Base-by-base conservation (phyloP, 371 early-diverging fungal species). In the Encephalitozoon hellem region DNA sequence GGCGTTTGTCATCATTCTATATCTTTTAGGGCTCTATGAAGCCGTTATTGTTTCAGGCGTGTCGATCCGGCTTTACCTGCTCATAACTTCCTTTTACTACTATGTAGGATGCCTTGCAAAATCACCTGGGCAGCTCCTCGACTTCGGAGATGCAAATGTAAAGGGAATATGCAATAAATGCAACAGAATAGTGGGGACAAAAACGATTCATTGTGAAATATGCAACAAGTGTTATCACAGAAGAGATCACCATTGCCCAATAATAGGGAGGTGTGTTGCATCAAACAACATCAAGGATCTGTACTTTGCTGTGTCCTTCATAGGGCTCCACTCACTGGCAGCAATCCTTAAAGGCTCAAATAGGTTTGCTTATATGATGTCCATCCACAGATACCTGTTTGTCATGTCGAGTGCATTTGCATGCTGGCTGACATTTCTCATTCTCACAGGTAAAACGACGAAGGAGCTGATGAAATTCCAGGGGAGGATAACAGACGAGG, bases 161-260 rank as follows among this genome's bases (percentile, higher is more conserved):
- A 63, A 74, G 43, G 76, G 77, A 38, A 63, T 80, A 25, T 84
- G 84, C 53, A 76, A 49, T 6, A 69, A 74, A 41, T 84, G 84
- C 64, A 81, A 77, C 38, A 76, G 77, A 23, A 69, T 82, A 47
- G 25, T 55, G 38, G 74, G 76, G 9, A 42, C 42, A 8, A 72
- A 67, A 15, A 78, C 77, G 9, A 47, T 68, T 18, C 85, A 85
- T 74, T 85, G 85, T 54, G 42, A 74, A 26, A 77, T 76, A 28
- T 85, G 85, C 39, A 76, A 80, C 26, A 69, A 47, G 15, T 85
- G 85, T 66, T 74, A 78, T 51, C 39, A 76, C 43, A 76, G 74
- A 66, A 74, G 82, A 79, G 85, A 85, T 59, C 85, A 85, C 65
- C 85, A 85, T 71, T 85, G 85, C 63, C 26, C 74, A 53, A 81